Percentiles rank a stretch among this genome's conserved stretches.
These are phyloP conservation scores for Hymenoscyphus occultus DNA, from an alignment of 2,329 filamentous ascomycete genomes.

Conservation along the genomic window DNA sequence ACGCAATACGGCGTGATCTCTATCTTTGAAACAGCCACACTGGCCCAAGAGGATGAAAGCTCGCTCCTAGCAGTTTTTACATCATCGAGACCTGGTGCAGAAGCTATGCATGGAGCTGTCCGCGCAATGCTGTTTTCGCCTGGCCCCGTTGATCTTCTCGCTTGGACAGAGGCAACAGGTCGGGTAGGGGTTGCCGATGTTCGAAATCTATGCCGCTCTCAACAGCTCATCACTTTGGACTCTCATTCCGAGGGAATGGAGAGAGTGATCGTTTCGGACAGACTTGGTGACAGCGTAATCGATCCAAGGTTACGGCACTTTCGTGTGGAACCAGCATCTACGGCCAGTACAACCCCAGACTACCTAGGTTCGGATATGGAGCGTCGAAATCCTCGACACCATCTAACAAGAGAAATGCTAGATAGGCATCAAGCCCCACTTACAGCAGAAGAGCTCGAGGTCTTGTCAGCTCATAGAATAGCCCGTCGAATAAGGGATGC, in stretches of 20 bases:
- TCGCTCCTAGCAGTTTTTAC: slow-evolving; percentile 72
- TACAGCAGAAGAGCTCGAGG: slow-evolving; percentile 52
- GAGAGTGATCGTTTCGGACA: slow-evolving; percentile 27
- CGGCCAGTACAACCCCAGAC: slow-evolving; percentile 32
- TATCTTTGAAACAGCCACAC: slow-evolving; percentile 59
- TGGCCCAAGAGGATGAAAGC: slow-evolving; percentile 47
- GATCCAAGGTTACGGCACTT: slow-evolving; percentile 32
- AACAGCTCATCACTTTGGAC: slow-evolving; percentile 67
- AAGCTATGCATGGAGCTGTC: slow-evolving; percentile 60
- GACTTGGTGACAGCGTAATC: slow-evolving; percentile 24
- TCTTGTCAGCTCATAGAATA: slow-evolving; percentile 54
- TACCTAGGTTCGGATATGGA: slow-evolving; percentile 31
- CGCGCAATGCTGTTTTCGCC: slow-evolving; percentile 91
- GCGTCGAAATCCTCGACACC: slow-evolving; percentile 30
- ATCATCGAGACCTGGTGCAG: slow-evolving; percentile 62
- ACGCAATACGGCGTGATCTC: slow-evolving; percentile 80
- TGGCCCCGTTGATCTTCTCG: slow-evolving; percentile 82
- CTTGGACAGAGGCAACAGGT: slow-evolving; percentile 89
- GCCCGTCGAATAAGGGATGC: slow-evolving; percentile 46
- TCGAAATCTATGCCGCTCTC: slow-evolving; percentile 61
- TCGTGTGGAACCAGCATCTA: slow-evolving; percentile 25
- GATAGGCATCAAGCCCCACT: slow-evolving; percentile 51
- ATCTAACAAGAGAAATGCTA: slow-evolving; percentile 31
- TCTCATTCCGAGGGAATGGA: slow-evolving; percentile 51
- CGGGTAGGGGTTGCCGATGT: slow-evolving; percentile 72